A percentile compares a stretch with the other conserved stretches of the same genome.
Evolutionary conservation across 139 green algal genomes (phyloP).

Genomic region (Haematococcus sp.): DNA sequence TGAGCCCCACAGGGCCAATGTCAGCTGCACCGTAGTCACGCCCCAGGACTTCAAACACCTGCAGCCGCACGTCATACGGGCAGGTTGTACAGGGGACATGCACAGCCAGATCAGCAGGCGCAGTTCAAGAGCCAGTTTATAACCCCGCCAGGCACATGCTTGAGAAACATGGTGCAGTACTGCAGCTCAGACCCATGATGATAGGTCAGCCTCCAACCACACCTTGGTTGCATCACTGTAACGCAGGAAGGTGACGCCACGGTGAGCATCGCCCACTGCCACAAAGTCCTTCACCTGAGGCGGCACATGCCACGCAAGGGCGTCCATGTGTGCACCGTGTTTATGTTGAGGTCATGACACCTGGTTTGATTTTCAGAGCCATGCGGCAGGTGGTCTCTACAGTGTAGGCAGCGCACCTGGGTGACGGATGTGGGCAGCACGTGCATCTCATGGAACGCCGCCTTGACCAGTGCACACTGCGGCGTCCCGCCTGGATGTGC

Average conservation of each 20-base stretch:
- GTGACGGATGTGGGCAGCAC: constrained; percentile 58
- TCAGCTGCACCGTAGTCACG: constrained; percentile 73
- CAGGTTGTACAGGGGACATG: background rate
- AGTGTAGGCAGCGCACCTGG: background rate
- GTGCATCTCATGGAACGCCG: constrained; percentile 78
- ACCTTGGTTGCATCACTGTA: constrained; percentile 35
- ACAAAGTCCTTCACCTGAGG: constrained; percentile 85
- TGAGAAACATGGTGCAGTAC: no score
- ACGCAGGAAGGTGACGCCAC: constrained; percentile 73
- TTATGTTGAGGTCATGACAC: no score
- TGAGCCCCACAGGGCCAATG: constrained; percentile 57
- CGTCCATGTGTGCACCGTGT: background rate
- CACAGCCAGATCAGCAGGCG: background rate
- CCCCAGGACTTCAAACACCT: constrained; percentile 51
- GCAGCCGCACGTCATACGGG: constrained; percentile 9
- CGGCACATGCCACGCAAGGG: no score
- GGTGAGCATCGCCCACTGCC: constrained; percentile 68
- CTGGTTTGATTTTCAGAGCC: no score
- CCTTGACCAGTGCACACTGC: constrained; percentile 28
- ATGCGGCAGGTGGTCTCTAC: no score
- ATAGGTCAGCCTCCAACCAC: no score
- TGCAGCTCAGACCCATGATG: no score
- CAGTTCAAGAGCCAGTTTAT: background rate
- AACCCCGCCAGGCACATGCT: no score
- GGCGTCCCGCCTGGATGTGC: background rate